Percentiles rank a stretch among this genome's conserved stretches.
These are phyloP conservation scores for Acer saccharum DNA, from an alignment of 345 rosid species.

Conservation along the genomic window DNA sequence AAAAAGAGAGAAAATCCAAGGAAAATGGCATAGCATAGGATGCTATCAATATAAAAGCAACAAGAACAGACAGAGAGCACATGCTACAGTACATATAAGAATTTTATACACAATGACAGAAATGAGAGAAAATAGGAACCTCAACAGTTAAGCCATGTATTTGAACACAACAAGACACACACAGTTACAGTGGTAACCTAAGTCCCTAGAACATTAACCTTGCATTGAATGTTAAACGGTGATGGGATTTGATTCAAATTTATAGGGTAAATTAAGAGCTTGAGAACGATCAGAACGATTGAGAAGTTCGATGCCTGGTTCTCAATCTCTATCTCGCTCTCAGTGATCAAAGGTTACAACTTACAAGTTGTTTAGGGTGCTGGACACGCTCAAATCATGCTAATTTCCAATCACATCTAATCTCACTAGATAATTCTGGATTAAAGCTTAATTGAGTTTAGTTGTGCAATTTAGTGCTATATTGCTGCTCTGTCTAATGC, in stretches of 20 bases:
- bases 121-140: neutral
- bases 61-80: neutral
- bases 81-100: neutral
- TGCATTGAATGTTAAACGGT: neutral
- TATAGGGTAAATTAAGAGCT: neutral
- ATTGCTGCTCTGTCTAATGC: constrained; percentile 6
- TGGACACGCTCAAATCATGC: neutral
- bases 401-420: neutral
- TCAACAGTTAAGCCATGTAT: neutral
- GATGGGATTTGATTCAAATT: neutral
- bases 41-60: neutral
- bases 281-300: neutral
- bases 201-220: neutral
- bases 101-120: neutral
- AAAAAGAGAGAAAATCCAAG: neutral
- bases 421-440: neutral
- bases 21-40: neutral
- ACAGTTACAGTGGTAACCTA: neutral
- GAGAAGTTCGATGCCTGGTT: neutral
- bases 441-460: neutral
- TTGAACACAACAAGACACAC: neutral
- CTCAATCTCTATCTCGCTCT: neutral
- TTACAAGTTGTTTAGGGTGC: neutral
- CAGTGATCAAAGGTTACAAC: neutral
- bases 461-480: neutral